These are phyloP conservation scores for Casaregolazyma lundiana DNA, from an alignment of 1,139 yeast genomes.

Conservation along the genomic window DNA sequence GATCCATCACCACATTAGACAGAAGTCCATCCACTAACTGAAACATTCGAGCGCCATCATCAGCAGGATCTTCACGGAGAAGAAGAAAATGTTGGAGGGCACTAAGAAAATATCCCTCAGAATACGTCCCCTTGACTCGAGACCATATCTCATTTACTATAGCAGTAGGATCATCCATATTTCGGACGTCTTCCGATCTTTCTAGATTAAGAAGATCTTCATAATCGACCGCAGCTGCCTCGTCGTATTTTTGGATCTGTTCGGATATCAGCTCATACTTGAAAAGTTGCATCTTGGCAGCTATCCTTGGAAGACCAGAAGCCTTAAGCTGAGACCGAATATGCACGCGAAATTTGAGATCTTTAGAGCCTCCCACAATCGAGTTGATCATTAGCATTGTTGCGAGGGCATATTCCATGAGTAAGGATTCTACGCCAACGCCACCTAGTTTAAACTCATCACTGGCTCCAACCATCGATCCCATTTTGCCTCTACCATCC, in stretches of 20 bases:
- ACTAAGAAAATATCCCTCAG: constrained; percentile 61
- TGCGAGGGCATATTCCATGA: constrained; percentile 74
- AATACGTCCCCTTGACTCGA: constrained; percentile 66
- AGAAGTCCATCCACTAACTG: constrained; percentile 79
- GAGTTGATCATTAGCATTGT: constrained; percentile 75
- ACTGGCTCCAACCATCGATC: constrained; percentile 88
- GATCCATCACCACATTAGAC: constrained; percentile 66
- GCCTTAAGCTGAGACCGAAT: constrained; percentile 71
- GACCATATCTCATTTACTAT: constrained; percentile 65
- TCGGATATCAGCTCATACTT: constrained; percentile 61
- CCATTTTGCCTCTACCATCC: constrained; percentile 85
- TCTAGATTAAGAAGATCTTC: constrained; percentile 59
- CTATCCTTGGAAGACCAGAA: constrained; percentile 65
- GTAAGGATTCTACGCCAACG: constrained; percentile 58
- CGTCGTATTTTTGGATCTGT: constrained; percentile 62
- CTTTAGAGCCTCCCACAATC: constrained; percentile 59
- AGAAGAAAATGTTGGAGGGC: constrained; percentile 81
- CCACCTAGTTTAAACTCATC: constrained; percentile 74
- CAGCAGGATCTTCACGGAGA: constrained; percentile 39
- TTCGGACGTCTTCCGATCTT: constrained; percentile 46
- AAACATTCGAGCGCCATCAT: constrained; percentile 68
- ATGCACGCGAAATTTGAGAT: constrained; percentile 64
- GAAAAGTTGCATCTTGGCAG: constrained; percentile 57
- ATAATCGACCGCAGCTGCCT: constrained; percentile 65
- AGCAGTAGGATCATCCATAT: constrained; percentile 61